phyloP scores from a whole-genome alignment of 192 early-diverging fungal genomes.

The Gryganskiella cystojenkinii region DNA sequence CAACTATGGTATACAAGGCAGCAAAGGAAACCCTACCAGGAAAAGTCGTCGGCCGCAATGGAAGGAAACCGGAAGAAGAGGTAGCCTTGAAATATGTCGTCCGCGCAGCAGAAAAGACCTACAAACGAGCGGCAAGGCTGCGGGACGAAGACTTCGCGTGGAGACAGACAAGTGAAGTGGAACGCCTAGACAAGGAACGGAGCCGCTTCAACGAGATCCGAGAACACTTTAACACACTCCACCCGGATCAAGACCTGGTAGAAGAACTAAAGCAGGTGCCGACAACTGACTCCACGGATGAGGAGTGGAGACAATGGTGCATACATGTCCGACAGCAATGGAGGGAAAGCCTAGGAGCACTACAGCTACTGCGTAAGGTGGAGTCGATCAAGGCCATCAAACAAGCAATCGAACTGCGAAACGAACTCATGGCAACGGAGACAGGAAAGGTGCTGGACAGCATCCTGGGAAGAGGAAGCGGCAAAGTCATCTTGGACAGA shows the following conservation, averaged over 20 bases:
- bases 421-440: neutral
- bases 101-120: neutral
- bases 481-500: constrained; percentile 11
- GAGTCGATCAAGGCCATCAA: neutral
- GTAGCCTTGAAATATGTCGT: neutral
- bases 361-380: neutral
- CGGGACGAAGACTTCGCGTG: neutral
- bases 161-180: neutral
- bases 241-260: neutral
- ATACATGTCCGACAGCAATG: neutral
- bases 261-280: neutral
- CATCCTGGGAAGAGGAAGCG: neutral
- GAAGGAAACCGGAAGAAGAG: constrained; percentile 4
- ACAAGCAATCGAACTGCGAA: constrained; percentile 12
- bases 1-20: neutral
- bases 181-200: neutral
- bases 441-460: constrained; percentile 20
- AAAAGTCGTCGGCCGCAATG: constrained; percentile 4
- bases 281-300: neutral
- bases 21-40: constrained; percentile 19
- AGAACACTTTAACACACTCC: neutral
- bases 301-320: neutral
- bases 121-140: neutral
- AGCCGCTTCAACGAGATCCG: neutral
- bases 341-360: neutral